Percentiles rank a stretch among this genome's conserved stretches.
phyloP scores from a whole-genome alignment of 2,329 filamentous ascomycete species.

The Rutstroemia sp. region DNA sequence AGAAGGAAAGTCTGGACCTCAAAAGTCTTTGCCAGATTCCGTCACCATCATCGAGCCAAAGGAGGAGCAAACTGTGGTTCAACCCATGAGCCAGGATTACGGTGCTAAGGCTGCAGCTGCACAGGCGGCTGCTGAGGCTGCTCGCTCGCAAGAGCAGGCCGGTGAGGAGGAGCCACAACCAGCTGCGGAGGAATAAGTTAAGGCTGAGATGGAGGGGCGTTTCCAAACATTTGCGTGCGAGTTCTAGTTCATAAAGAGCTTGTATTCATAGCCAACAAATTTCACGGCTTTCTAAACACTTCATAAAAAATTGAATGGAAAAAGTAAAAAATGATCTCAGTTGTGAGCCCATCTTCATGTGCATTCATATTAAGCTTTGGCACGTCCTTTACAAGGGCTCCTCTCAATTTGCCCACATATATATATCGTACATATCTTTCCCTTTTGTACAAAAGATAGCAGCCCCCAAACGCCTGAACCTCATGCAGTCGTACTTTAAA shows the following conservation, averaged over 20 bases:
- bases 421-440: conserved; percentile 13
- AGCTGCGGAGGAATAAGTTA: conserved; percentile 33
- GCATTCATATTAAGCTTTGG: conserved; percentile 2
- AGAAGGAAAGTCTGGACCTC: conserved; percentile 96
- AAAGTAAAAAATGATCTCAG: conserved; percentile 2
- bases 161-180: conserved; percentile 35
- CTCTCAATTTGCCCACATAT: conserved; percentile 5
- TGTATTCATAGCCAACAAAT: conserved; percentile 25
- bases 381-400: not conserved
- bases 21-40: conserved; percentile 95
- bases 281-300: conserved; percentile 19
- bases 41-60: conserved; percentile 99
- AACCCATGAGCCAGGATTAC: conserved; percentile 97
- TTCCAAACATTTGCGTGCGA: conserved; percentile 27
- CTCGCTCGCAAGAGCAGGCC: conserved; percentile 44
- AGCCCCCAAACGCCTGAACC: conserved; percentile 8
- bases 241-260: conserved; percentile 20
- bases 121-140: conserved; percentile 59
- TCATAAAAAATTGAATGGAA: conserved; percentile 5
- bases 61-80: conserved; percentile 93
- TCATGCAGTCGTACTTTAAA: conserved; percentile 10
- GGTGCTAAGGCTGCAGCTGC: conserved; percentile 78
- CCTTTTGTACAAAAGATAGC: conserved; percentile 10
- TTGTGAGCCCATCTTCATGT: not conserved
- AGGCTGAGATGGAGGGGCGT: conserved; percentile 25